These are phyloP conservation scores for Lactarius sp. DNA, from an alignment of 768 basidiomycete species.

Conservation along the genomic window DNA sequence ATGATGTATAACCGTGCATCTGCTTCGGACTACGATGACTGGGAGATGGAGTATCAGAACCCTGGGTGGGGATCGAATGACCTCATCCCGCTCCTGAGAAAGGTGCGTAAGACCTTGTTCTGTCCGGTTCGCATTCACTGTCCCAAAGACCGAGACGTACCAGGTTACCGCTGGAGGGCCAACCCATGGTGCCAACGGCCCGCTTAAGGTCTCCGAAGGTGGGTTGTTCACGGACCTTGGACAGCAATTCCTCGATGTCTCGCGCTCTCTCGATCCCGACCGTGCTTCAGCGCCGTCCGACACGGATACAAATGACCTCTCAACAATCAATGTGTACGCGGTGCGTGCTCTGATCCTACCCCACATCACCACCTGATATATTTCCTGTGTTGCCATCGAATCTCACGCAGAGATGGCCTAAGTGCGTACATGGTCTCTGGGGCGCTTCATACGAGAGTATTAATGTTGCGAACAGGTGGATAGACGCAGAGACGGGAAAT, in stretches of 20 bases:
- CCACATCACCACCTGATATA: neutral
- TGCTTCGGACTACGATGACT: constrained; percentile 63
- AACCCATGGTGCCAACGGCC: constrained; percentile 45
- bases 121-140: neutral
- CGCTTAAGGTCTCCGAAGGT: constrained; percentile 37
- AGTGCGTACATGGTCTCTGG: constrained; percentile 34
- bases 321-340: constrained; percentile 28
- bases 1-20: constrained; percentile 52
- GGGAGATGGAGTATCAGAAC: constrained; percentile 48
- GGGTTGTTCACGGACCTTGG: constrained; percentile 28
- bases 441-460: neutral
- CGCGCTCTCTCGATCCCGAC: constrained; percentile 25
- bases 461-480: constrained; percentile 43
- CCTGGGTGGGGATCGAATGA: constrained; percentile 56
- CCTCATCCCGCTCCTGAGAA: constrained; percentile 53
- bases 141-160: constrained; percentile 37
- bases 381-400: neutral
- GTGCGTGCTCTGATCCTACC: constrained; percentile 17
- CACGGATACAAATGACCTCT: constrained; percentile 27
- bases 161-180: constrained; percentile 29
- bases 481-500: constrained; percentile 45
- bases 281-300: constrained; percentile 22
- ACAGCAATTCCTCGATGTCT: constrained; percentile 30
- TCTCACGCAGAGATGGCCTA: constrained; percentile 46
- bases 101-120: constrained; percentile 35